Evolutionary conservation across 108 stramenopile species (phyloP), one percentile per base, ranked within the genome.

Genomic region (Skeletonema menzelii): DNA sequence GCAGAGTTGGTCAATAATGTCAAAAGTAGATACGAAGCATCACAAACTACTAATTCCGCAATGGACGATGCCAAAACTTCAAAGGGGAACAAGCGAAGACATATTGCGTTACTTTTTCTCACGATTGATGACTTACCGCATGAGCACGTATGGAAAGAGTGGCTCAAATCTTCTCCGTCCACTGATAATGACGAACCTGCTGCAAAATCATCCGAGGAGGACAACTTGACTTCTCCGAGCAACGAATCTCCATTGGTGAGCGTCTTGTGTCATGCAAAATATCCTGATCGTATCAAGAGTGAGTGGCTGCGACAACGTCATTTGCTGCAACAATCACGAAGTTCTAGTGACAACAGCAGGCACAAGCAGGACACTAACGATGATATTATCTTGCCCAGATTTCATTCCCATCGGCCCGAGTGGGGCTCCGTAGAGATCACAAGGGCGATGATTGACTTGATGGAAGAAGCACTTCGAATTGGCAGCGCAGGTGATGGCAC

Each of bases 361-460:
- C 40, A n/a, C 40, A 73, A 69, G 32, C 20, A 46, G 20, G 10
- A 40, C 27, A 56, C 24, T 37, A 62, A 77, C 10, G 56, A n/a
- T 10, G 40, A 10, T 10, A 42, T 55, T 15, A 30, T n/a, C 13
- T 32, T 20, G 2, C 86, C 88, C 3, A 80, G 69, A 40, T 87
- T 72, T 67, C 71, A 84, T 59, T 67, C 93, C 3, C 75, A 87
- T 67, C 70, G 77, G 30, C 95, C 95, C 5, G 82, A 87, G 13
- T 96, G 95, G 95, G 95, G 95, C 58, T 90, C 90, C n/a, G 69
- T 96, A n/a, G 91, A 96, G 74, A 91, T 94, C 49, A 94, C 95
- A 15, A 69, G 87, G 63, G 93, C 91, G 57, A 96, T 96, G 95
- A 73, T 96, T 61, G 93, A 94, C 75, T 77, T 96, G 62, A 65